Conservation (phyloP, 345 rosid species). For the Clausena lansium region DNA sequence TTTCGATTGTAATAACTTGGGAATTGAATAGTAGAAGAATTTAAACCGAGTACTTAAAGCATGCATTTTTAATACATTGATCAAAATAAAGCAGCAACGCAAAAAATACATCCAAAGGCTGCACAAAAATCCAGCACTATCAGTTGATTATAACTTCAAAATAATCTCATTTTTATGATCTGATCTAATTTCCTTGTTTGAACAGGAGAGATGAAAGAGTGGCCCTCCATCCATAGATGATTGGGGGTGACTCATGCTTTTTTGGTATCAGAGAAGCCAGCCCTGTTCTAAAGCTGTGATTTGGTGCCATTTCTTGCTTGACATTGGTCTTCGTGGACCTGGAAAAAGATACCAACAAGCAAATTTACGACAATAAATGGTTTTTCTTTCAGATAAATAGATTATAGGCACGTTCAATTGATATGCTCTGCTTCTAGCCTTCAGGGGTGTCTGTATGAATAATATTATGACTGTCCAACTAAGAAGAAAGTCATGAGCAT, state of each 20-base stretch:
- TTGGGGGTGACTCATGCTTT: conserved; percentile 54
- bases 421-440: not conserved
- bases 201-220: conserved; percentile 70
- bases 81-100: too few relatives aligned
- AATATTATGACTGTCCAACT: not conserved
- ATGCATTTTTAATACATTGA: too few relatives aligned
- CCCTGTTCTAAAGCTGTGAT: conserved; percentile 35
- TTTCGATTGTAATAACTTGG: too few relatives aligned
- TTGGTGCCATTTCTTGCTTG: conserved; percentile 36
- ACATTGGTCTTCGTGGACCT: conserved; percentile 43
- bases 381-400: not conserved
- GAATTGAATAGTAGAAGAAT: too few relatives aligned
- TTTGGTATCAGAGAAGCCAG: conserved; percentile 52
- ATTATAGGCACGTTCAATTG: not conserved
- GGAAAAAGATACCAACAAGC: conserved; percentile 17
- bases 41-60: too few relatives aligned
- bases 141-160: not conserved
- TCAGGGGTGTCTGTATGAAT: not conserved
- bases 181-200: conserved; percentile 50
- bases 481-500: not conserved
- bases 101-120: not conserved
- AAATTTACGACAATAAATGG: not conserved
- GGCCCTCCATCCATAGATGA: conserved; percentile 63
- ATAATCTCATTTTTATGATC: not conserved
- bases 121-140: conserved; percentile 8